These are phyloP conservation scores for Quercus phellos DNA, from an alignment of 331 rosid genomes.

Conservation along the genomic window DNA sequence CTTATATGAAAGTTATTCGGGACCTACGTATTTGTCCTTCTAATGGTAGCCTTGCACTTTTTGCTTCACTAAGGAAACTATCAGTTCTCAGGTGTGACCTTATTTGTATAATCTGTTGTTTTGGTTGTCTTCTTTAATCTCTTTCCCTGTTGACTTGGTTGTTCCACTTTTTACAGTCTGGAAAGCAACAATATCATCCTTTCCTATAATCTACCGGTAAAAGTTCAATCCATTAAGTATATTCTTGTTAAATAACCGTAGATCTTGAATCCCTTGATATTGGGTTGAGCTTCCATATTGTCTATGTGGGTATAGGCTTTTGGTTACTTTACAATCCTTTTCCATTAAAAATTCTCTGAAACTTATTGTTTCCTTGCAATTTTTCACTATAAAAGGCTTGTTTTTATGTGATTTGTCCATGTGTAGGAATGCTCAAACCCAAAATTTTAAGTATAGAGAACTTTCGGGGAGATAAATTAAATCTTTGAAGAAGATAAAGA, in stretches of 20 bases:
- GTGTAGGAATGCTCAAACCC: background rate
- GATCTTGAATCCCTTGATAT: background rate
- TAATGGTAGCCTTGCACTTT: constrained; percentile 52
- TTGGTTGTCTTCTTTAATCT: background rate
- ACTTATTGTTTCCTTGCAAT: background rate
- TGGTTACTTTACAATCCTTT: background rate
- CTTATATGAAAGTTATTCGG: constrained; percentile 43
- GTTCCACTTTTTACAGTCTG: constrained; percentile 49
- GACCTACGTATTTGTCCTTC: constrained; percentile 69
- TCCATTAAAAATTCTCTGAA: background rate
- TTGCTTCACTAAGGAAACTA: constrained; percentile 63
- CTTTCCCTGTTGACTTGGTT: constrained; percentile 8
- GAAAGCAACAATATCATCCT: constrained; percentile 57
- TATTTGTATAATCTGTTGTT: background rate
- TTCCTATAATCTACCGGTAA: constrained; percentile 77
- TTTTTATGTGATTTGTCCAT: background rate
- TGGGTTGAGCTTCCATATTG: background rate
- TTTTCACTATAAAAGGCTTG: background rate
- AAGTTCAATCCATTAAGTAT: constrained; percentile 7
- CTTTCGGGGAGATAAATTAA: background rate
- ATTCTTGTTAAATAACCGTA: background rate
- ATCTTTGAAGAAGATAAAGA: background rate
- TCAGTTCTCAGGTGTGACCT: constrained; percentile 67
- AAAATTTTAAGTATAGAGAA: background rate
- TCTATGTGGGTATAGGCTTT: background rate